Conservation (phyloP, 768 basidiomycete species). For the Serpula lacrymans region DNA sequence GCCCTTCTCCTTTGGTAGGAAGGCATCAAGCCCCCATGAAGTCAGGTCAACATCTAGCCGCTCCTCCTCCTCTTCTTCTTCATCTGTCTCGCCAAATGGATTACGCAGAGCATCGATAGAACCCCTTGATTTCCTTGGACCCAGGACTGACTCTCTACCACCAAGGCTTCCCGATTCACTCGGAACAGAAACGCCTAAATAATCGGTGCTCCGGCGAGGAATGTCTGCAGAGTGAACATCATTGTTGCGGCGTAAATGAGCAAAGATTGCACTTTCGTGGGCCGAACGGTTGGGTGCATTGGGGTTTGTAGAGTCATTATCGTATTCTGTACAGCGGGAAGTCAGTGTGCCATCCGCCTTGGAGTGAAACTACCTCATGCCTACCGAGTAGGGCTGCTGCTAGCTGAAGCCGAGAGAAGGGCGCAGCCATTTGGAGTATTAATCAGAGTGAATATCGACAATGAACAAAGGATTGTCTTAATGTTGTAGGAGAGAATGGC, state of each 20-base stretch:
- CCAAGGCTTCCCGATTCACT: conserved; percentile 49
- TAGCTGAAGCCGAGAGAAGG: conserved; percentile 81
- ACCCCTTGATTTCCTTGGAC: conserved; percentile 46
- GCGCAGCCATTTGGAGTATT: conserved; percentile 20
- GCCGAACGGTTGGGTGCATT: conserved; percentile 59
- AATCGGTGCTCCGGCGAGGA: conserved; percentile 55
- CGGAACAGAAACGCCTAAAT: conserved; percentile 66
- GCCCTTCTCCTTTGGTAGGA: conserved; percentile 67
- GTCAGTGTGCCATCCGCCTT: conserved; percentile 1
- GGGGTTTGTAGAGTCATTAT: conserved; percentile 78
- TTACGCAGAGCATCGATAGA: conserved; percentile 68
- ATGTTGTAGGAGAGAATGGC: conserved; percentile 1
- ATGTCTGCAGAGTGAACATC: conserved; percentile 41
- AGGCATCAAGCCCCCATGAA: conserved; percentile 81
- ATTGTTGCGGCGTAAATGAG: conserved; percentile 62
- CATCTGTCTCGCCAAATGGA: conserved; percentile 68
- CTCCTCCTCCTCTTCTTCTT: conserved; percentile 48
- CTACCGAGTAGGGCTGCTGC: conserved; percentile 83
- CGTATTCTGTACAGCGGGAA: conserved; percentile 60
- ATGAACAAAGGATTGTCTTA: background rate
- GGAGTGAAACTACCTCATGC: conserved; percentile 14
- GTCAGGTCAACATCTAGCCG: conserved; percentile 74
- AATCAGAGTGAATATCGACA: background rate
- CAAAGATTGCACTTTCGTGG: conserved; percentile 82
- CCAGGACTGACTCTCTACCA: conserved; percentile 45